A percentile compares a stretch with the other conserved stretches of the same genome.
Conservation (phyloP, 2,329 filamentous ascomycete species). For the Fusarium heterosporum region DNA sequence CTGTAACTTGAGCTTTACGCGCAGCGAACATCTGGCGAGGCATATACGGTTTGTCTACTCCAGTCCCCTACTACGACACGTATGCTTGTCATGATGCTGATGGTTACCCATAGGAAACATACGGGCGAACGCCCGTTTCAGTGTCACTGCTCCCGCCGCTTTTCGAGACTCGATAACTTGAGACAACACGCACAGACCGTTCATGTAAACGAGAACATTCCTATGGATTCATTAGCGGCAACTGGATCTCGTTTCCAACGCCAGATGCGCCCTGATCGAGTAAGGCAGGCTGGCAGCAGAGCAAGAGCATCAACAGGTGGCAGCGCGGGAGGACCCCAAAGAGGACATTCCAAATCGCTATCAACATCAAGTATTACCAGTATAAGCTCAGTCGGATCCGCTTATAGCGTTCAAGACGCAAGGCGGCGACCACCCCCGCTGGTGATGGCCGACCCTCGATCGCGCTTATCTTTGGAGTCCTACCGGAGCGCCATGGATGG, state of each 20-base stretch:
- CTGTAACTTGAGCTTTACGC: conserved; percentile 92
- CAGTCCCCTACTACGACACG: neutral
- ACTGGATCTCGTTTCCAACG: conserved; percentile 92
- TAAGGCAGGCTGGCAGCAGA: conserved; percentile 77
- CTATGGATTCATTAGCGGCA: conserved; percentile 90
- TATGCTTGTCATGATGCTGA: conserved; percentile 16
- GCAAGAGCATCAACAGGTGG: conserved; percentile 82
- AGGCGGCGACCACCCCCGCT: conserved; percentile 83
- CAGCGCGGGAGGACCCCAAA: conserved; percentile 75
- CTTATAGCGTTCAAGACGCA: conserved; percentile 72
- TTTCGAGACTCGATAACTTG: conserved; percentile 93
- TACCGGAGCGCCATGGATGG: conserved; percentile 73
- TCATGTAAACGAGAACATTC: conserved; percentile 97
- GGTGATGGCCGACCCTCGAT: conserved; percentile 82
- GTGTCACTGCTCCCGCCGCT: conserved; percentile 92
- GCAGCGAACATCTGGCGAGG: conserved; percentile 93
- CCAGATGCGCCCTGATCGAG: conserved; percentile 88
- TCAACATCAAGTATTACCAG: conserved; percentile 90
- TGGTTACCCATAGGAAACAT: conserved; percentile 76
- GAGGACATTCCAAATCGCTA: conserved; percentile 86
- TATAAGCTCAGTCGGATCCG: conserved; percentile 74
- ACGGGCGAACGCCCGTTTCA: conserved; percentile 97
- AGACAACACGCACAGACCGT: conserved; percentile 98
- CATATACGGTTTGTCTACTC: conserved; percentile 79
- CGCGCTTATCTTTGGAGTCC: conserved; percentile 75